Percentiles rank a stretch among this genome's conserved stretches.
Evolutionary conservation across 352 stramenopile genomes (phyloP).

Genomic region (Globisporangium alternatum): DNA sequence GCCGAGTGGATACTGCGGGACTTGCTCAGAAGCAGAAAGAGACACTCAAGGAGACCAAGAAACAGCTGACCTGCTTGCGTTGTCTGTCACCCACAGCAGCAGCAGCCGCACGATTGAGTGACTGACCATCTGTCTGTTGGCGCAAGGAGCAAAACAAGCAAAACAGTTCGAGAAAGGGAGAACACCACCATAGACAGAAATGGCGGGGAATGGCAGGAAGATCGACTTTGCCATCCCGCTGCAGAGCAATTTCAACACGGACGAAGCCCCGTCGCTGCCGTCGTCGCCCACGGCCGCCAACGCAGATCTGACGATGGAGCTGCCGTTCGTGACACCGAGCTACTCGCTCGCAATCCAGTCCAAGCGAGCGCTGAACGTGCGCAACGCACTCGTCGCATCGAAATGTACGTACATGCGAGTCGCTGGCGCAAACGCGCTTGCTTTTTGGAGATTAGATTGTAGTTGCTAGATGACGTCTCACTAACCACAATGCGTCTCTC

Average conservation of each 20-base stretch:
- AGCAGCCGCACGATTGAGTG: background rate
- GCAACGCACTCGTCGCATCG: slow-evolving; percentile 68
- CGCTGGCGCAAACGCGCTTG: background rate
- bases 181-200: background rate
- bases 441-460: background rate
- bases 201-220: slow-evolving; percentile 14
- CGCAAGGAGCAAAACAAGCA: background rate
- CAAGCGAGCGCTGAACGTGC: slow-evolving; percentile 62
- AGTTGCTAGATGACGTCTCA: background rate
- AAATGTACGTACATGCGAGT: slow-evolving; percentile 29
- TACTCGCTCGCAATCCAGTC: slow-evolving; percentile 66
- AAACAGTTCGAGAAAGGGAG: background rate
- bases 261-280: slow-evolving; percentile 46
- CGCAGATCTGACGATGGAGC: slow-evolving; percentile 40
- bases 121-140: background rate
- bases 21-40: slow-evolving; percentile 5
- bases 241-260: slow-evolving; percentile 47
- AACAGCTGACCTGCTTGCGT: background rate
- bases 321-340: slow-evolving; percentile 59
- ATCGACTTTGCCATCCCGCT: slow-evolving; percentile 36
- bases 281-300: slow-evolving; percentile 48
- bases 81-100: background rate
- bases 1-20: background rate
- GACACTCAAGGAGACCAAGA: slow-evolving; percentile 1
- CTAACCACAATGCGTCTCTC: background rate